phyloP scores from a whole-genome alignment of 2,329 filamentous ascomycete species.

The Nakataea oryzae region DNA sequence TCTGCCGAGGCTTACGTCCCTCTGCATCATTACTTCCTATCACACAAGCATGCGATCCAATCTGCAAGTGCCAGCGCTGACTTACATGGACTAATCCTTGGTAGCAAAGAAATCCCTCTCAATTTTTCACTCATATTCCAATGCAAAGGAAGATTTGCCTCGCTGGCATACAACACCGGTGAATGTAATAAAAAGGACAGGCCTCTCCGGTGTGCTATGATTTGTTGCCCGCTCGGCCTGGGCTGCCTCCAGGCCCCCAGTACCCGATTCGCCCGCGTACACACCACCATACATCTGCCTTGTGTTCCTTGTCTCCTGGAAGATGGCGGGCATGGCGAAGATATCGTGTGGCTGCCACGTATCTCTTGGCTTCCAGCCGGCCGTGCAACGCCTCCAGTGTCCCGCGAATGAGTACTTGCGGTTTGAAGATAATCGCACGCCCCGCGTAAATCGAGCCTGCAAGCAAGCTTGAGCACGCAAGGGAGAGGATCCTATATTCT shows the following conservation, averaged over 20 bases:
- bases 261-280: not conserved
- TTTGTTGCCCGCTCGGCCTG: not conserved
- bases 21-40: too few relatives aligned
- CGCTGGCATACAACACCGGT: not conserved
- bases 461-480: not conserved
- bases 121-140: not conserved
- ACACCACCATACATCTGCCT: not conserved
- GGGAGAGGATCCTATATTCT: not conserved
- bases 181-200: not conserved
- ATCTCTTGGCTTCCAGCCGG: not conserved
- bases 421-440: not conserved
- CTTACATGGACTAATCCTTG: not conserved
- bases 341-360: not conserved
- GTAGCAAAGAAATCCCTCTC: not conserved
- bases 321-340: not conserved
- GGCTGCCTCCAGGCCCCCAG: not conserved
- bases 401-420: too few relatives aligned
- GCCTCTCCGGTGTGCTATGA: not conserved
- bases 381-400: not conserved
- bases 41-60: not conserved
- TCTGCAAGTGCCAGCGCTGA: not conserved
- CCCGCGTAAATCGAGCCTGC: not conserved
- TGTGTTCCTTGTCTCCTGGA: not conserved
- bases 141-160: not conserved
- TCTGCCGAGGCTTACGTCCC: not conserved